Evolutionary conservation across 2,329 filamentous ascomycete species (phyloP), one percentile per base, ranked within the genome.

Genomic region (Orbilia ellipsospora): DNA sequence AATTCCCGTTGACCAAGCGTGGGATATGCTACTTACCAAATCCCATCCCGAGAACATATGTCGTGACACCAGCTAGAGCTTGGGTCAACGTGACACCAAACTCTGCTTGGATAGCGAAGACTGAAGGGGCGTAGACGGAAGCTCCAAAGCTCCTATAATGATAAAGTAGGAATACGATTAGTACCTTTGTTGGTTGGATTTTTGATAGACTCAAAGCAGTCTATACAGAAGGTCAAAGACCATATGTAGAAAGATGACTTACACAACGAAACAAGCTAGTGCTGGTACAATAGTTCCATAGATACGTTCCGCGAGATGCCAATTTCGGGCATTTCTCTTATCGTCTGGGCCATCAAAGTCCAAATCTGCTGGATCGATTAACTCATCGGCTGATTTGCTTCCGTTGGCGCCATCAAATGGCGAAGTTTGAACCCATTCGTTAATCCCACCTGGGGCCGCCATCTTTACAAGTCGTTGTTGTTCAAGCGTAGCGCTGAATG

Each of bases 1-100:
- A 20, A 44, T 50, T 20, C 10, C 6, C 28, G 23, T 42, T 26
- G 23, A n/a, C 12, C 51, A 13, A 15, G 20, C 8, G 23, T 51
- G 7, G 42, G 31, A 10, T 12, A n/a, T 7, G 23, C 23, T 3
- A 31, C 64, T 50, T 64, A 75, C 72, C 72, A 26, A 75, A 75
- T 6, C 57, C 72, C 72, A 75, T 75, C n/a, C 72, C 72, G 4
- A 75, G 45, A 36, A 75, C 72, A 23, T 75, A 75, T 2, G 60
- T 68, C 28, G 72, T 75, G 10, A 75, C 62, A 5, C 72, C 72
- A 23, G 64, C 64, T 7, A 75, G 42, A 10, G 72, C 64, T 26
- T 68, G 26, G 2, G 64, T 65, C 13, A 75, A 26, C 0, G 64
- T 65, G 4, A 56, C 36, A 8, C 54, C 54, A 59, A 60, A 75